Percentiles rank a stretch among this genome's conserved stretches.
phyloP scores from a whole-genome alignment of 139 green algal genomes.

The Ettlia oleoabundans region DNA sequence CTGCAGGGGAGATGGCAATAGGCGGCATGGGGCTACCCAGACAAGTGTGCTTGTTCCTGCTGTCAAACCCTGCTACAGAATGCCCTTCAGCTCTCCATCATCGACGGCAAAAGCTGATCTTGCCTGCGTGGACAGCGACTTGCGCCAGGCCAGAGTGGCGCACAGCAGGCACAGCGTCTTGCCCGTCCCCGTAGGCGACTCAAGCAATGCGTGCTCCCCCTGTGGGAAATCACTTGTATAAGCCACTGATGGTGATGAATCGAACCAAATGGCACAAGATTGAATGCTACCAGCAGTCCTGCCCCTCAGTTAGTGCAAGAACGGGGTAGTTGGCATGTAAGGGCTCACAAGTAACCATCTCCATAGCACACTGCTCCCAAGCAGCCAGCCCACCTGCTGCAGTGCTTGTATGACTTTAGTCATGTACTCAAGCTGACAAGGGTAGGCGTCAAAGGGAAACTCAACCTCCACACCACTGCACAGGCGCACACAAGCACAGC shows the following conservation, averaged over 20 bases:
- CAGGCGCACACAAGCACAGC: background rate
- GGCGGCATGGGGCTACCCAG: no score
- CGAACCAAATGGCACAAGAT: no score
- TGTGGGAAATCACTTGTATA: slow-evolving; percentile 25
- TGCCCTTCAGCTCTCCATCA: no score
- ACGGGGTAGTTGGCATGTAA: no score
- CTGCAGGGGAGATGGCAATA: slow-evolving; percentile 1
- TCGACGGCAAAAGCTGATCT: background rate
- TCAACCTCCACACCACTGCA: slow-evolving; percentile 71
- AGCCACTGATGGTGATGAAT: no score
- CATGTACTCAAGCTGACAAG: slow-evolving; percentile 93
- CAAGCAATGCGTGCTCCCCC: slow-evolving; percentile 88
- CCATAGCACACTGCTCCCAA: no score
- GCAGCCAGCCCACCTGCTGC: slow-evolving; percentile 74
- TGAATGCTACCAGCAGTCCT: no score
- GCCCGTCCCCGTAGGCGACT: slow-evolving; percentile 95
- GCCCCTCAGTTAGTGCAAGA: no score
- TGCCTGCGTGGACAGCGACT: slow-evolving; percentile 36
- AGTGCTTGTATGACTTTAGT: slow-evolving; percentile 87
- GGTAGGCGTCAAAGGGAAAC: slow-evolving; percentile 91
- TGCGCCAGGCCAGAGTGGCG: slow-evolving; percentile 88
- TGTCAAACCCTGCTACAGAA: no score
- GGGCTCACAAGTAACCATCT: no score
- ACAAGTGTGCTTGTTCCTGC: no score
- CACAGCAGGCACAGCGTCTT: slow-evolving; percentile 99